phyloP scores from a whole-genome alignment of 495 filamentous ascomycete species.

The Trypethelium eluteriae region DNA sequence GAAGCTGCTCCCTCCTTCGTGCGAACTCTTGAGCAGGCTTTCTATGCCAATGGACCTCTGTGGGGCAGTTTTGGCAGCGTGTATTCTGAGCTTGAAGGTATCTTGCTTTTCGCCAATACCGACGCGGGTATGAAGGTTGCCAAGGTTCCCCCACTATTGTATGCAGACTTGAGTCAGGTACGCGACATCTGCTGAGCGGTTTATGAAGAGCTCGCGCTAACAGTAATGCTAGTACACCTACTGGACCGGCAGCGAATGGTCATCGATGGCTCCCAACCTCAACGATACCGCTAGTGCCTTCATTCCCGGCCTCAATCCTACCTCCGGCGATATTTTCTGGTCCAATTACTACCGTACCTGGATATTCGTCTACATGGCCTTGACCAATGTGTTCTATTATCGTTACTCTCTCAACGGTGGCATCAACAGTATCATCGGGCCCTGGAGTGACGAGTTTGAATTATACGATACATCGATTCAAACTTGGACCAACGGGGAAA shows the following conservation, averaged over 20 bases:
- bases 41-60: constrained; percentile 2
- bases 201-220: neutral
- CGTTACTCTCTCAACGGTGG: neutral
- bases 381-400: neutral
- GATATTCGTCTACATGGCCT: constrained; percentile 5
- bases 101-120: neutral
- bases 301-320: constrained; percentile 1
- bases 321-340: constrained; percentile 8
- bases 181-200: neutral
- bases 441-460: constrained; percentile 8
- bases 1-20: neutral
- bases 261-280: neutral
- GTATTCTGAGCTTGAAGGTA: neutral
- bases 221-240: neutral
- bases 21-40: constrained; percentile 2
- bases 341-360: constrained; percentile 7
- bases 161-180: neutral
- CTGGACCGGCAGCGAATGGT: neutral
- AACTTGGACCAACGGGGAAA: neutral
- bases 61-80: constrained; percentile 7
- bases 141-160: neutral
- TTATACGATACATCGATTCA: neutral
- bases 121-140: neutral
- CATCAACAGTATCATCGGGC: neutral
- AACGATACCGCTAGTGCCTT: neutral